Conservation (phyloP, 1,284 basidiomycete genomes). For the Trametes sp. region DNA sequence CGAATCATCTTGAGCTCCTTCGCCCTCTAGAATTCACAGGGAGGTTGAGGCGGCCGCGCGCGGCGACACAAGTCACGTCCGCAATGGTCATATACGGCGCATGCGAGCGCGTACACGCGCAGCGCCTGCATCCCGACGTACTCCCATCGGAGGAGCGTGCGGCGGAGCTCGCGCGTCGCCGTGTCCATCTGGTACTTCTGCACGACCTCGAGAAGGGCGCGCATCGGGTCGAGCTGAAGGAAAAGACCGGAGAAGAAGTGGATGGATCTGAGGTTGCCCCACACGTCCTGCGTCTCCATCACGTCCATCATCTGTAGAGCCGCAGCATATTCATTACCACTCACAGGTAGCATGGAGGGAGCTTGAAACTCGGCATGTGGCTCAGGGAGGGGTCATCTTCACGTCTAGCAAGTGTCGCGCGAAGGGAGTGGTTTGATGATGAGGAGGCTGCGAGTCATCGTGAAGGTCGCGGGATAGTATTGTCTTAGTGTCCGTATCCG, state of each 20-base stretch:
- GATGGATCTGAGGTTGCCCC: constrained; percentile 5
- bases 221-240: neutral
- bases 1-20: constrained; percentile 13
- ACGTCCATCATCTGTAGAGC: neutral
- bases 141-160: constrained; percentile 1
- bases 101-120: constrained; percentile 4
- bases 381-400: no score
- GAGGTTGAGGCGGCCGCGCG: constrained; percentile 5
- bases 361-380: no score
- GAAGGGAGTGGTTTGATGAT: no score
- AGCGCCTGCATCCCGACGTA: neutral
- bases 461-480: no score
- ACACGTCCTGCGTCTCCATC: neutral
- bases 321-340: no score
- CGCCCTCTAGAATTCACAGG: neutral
- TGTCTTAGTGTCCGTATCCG: no score
- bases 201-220: constrained; percentile 4
- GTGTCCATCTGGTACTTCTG: constrained; percentile 19
- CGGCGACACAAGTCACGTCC: constrained; percentile 16
- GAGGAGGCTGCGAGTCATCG: no score
- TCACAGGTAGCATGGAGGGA: no score
- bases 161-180: neutral
- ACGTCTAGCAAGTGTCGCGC: no score
- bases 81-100: constrained; percentile 8
- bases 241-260: neutral